Evolutionary conservation across 208 protist genomes (phyloP), one percentile per base, ranked within the genome.

Genomic region (Trypanosoma lewisi): DNA sequence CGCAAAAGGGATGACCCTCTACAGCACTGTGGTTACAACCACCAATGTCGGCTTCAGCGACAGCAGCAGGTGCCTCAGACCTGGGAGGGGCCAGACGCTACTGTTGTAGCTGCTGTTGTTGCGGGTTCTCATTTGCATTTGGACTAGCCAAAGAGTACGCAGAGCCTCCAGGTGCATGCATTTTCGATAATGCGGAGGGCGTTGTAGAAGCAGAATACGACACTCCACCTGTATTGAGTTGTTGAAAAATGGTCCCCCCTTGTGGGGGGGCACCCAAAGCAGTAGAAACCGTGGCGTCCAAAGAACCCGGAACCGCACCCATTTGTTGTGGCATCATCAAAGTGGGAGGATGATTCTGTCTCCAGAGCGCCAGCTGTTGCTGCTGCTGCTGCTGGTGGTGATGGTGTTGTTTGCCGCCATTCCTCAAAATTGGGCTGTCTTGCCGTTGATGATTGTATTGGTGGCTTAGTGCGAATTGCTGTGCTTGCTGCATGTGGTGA

Each of bases 321-420:
- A 64, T 50, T 16, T 56, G 66, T 21, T 54, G 57, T 34, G 48
- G 34, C 48, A 71, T 44, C 49, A 64, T 63, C 55, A 63, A 54
- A 3, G 54, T 8, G 17, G 55, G 7, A 16, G 21, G 28, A 17
- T 44, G 55, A 36, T 63, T 55, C 1, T 63, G 55, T 58, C 62
- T 6, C 71, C 59, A 67, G 33, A 41, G 36, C 17, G 21, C 11
- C 37, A 63, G 61, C 31, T 75, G 70, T 1, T 58, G 50, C 28
- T 73, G 68, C 2, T 75, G 70, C 49, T 67, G 58, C 28, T n/a
- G n/a, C n/a, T n/a, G n/a, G n/a, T n/a, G n/a, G n/a, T n/a, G n/a
- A n/a, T n/a, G n/a, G n/a, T n/a, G n/a, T n/a, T n/a, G n/a, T n/a
- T n/a, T n/a, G n/a, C 33, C 61, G 28, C 17, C 25, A 11, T 30